Percentiles rank a stretch among this genome's conserved stretches.
These are phyloP conservation scores for Trypanosoma grayi DNA, from an alignment of 208 protist genomes.

Conservation along the genomic window DNA sequence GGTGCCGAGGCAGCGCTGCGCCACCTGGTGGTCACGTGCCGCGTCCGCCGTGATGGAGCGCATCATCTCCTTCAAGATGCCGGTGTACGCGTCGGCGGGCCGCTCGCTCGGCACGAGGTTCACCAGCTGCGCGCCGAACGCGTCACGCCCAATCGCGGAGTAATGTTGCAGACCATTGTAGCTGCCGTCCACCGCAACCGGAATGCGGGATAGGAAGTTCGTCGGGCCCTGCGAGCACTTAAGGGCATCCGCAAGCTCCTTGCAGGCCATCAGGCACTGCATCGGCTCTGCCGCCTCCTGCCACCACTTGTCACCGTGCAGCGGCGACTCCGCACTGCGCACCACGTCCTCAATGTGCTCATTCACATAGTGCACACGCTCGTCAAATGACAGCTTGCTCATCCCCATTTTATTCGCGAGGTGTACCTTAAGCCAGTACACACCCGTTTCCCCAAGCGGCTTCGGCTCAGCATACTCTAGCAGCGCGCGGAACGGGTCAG, in stretches of 20 bases:
- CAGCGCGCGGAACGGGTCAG: slow-evolving; percentile 91
- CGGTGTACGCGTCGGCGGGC: slow-evolving; percentile 97
- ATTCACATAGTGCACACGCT: slow-evolving; percentile 93
- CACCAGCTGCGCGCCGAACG: slow-evolving; percentile 92
- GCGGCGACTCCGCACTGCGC: slow-evolving; percentile 75
- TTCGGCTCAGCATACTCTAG: slow-evolving; percentile 95
- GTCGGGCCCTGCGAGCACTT: slow-evolving; percentile 83
- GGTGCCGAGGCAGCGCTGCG: slow-evolving; percentile 81
- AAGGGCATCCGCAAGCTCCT: slow-evolving; percentile 93
- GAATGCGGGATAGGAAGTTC: slow-evolving; percentile 91
- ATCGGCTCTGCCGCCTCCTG: slow-evolving; percentile 94
- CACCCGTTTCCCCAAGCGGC: slow-evolving; percentile 90
- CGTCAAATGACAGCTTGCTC: slow-evolving; percentile 95
- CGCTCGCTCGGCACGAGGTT: slow-evolving; percentile 93
- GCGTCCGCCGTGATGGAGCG: slow-evolving; percentile 83
- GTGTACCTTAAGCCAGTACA: slow-evolving; percentile 98
- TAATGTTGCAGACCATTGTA: slow-evolving; percentile 99
- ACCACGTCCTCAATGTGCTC: slow-evolving; percentile 91
- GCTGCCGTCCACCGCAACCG: slow-evolving; percentile 96
- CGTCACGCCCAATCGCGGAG: slow-evolving; percentile 97
- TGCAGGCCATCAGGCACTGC: slow-evolving; percentile 94
- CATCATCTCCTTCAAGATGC: slow-evolving; percentile 92
- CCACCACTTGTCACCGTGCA: slow-evolving; percentile 91
- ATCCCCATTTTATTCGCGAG: slow-evolving; percentile 97
- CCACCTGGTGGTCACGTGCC: slow-evolving; percentile 74